These are phyloP conservation scores for Sporormia fimetaria DNA, from an alignment of 495 filamentous ascomycete species.

Conservation along the genomic window DNA sequence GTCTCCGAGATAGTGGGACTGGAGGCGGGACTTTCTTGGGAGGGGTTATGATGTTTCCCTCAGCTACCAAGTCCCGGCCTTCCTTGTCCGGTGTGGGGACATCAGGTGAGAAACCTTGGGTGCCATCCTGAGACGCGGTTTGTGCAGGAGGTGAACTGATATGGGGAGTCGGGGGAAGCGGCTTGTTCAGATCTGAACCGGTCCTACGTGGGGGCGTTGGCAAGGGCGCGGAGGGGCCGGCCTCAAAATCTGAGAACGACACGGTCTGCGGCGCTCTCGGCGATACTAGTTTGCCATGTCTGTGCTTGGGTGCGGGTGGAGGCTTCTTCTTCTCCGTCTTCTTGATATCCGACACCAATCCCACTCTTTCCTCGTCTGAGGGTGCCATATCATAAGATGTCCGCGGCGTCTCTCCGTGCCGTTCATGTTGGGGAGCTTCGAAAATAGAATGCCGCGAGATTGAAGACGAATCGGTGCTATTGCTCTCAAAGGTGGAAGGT, in stretches of 20 bases:
- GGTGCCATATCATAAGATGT: conserved; percentile 28
- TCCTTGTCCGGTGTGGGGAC: not conserved
- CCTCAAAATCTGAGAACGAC: conserved; percentile 31
- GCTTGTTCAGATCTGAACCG: conserved; percentile 33
- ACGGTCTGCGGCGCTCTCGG: conserved; percentile 29
- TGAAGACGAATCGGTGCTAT: conserved; percentile 33
- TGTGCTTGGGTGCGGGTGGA: conserved; percentile 28
- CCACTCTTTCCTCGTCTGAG: conserved; percentile 25
- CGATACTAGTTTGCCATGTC: conserved; percentile 26
- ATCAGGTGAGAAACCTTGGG: conserved; percentile 3
- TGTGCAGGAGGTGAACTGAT: conserved; percentile 8
- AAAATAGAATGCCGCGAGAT: conserved; percentile 32
- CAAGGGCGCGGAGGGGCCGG: conserved; percentile 13
- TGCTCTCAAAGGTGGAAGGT: conserved; percentile 25
- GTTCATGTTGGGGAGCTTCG: conserved; percentile 28
- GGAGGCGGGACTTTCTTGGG: conserved; percentile 29
- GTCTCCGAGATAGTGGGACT: conserved; percentile 27
- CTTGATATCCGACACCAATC: conserved; percentile 20
- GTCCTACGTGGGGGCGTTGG: conserved; percentile 9
- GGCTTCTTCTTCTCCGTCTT: conserved; percentile 24
- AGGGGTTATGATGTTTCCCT: conserved; percentile 1
- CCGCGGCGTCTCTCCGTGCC: conserved; percentile 28
- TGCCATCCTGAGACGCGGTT: conserved; percentile 14
- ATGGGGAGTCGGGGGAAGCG: conserved; percentile 27
- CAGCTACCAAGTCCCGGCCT: not conserved